Base-by-base conservation (phyloP, 2,329 filamentous ascomycete species). In the Colletotrichum eleusines region DNA sequence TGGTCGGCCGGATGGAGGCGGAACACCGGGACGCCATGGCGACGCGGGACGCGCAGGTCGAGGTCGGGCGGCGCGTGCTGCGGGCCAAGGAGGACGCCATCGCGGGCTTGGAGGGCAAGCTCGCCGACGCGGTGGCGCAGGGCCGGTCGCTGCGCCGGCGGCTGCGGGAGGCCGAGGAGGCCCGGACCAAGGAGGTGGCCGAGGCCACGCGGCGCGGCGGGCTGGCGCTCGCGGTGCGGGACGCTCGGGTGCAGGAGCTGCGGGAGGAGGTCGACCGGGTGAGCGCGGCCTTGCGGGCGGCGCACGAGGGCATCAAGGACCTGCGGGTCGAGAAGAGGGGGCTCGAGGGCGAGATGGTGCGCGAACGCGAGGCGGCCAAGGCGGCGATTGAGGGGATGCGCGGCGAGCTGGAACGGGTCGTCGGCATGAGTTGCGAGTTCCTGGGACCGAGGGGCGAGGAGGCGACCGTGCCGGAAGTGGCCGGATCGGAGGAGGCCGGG, bases 191-290 rank as follows among this genome's bases (percentile, higher is more conserved):
- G 2, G 78, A 81, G 14, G 73, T 85, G 9, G 69, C 75, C 0
- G 67, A 62, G 0, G 74, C 86, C 26, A 84, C 84, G 67, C 76
- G 77, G 70, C 75, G 79, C 18, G 83, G 87, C 70, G 86, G 84
- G 1, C 76, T 78, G 0, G 83, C 82, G 0, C 82, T 90, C 0
- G 86, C 86, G 4, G 76, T 85, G 6, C 81, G 86, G 0, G 88
- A 90, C 67, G 83, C 85, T 0, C 78, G 84, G 1, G 84, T 89
- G 0, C 63, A 76, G 1, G 86, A 88, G 76, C 78, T 90, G 23
- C 77, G 84, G 5, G 76, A 72, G 0, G 86, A 89, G 74, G 77
- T 89, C 2, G 84, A 86, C 44, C 78, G 81, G 3, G 78, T 87
- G 5, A 85, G 84, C 67, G 78, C 74, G 5, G 78, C 82, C 2